Evolutionary conservation across 192 early-diverging fungal species (phyloP).

Genomic region (Backusella macrospora): DNA sequence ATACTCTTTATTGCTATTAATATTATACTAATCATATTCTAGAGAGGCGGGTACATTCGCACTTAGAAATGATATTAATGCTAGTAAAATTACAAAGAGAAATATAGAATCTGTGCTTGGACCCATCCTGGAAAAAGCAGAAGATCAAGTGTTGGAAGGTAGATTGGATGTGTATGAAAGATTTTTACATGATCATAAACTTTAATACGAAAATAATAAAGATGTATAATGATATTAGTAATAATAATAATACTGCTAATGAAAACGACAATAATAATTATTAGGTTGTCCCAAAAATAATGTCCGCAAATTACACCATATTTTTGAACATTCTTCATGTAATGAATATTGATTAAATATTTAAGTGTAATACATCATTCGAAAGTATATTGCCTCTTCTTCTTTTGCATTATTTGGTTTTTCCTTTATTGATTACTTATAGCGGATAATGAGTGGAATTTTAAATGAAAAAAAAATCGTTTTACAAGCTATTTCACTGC

Average conservation of each 20-base stretch:
- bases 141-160: slow-evolving; percentile 23
- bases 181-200: slow-evolving; percentile 27
- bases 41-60: slow-evolving; percentile 35
- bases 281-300: too few species aligned
- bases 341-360: too few species aligned
- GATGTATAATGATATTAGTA: neutral
- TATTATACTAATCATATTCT: neutral
- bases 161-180: slow-evolving; percentile 20
- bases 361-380: too few species aligned
- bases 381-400: too few species aligned
- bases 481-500: too few species aligned
- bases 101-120: slow-evolving; percentile 17
- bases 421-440: too few species aligned
- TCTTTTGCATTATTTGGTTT: too few species aligned
- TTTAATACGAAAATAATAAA: slow-evolving; percentile 13
- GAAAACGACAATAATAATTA: too few species aligned
- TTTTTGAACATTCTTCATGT: too few species aligned
- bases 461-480: too few species aligned
- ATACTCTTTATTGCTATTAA: neutral
- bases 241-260: neutral
- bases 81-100: slow-evolving; percentile 6
- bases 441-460: too few species aligned
- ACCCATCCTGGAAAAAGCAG: slow-evolving; percentile 11
- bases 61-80: slow-evolving; percentile 24
- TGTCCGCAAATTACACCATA: too few species aligned